phyloP scores from a whole-genome alignment of 192 early-diverging fungal species.

The Umbelopsis vinacea region DNA sequence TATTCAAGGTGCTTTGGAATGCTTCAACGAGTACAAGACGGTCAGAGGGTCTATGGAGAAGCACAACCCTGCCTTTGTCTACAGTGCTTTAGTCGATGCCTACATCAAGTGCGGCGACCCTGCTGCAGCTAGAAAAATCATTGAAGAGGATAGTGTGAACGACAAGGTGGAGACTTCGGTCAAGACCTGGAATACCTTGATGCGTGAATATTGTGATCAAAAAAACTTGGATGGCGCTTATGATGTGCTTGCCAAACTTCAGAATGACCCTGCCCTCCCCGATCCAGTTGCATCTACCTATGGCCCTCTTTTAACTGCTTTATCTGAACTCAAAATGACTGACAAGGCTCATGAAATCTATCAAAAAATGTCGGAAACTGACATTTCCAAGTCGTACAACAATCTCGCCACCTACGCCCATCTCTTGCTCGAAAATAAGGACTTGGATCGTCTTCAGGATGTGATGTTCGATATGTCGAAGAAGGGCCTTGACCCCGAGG shows the following conservation, averaged over 20 bases:
- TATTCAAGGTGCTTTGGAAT: slow-evolving; percentile 27
- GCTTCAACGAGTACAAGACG: slow-evolving; percentile 34
- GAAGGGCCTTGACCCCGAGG: slow-evolving; percentile 34
- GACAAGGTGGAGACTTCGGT: slow-evolving; percentile 33
- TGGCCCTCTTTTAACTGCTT: slow-evolving; percentile 34
- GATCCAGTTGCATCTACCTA: slow-evolving; percentile 40
- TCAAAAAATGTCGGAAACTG: slow-evolving; percentile 27
- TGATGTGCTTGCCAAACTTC: slow-evolving; percentile 25
- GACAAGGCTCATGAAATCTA: slow-evolving; percentile 33
- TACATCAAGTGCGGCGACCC: slow-evolving; percentile 38
- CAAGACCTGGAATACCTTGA: slow-evolving; percentile 39
- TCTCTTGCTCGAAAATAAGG: slow-evolving; percentile 33
- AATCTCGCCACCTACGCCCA: slow-evolving; percentile 40
- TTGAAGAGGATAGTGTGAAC: slow-evolving; percentile 34
- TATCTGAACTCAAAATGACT: slow-evolving; percentile 13
- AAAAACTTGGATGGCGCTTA: slow-evolving; percentile 25
- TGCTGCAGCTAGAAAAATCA: slow-evolving; percentile 32
- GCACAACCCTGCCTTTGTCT: slow-evolving; percentile 39
- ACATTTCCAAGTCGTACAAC: slow-evolving; percentile 39
- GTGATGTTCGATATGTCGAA: slow-evolving; percentile 36
- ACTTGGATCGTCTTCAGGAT: neutral
- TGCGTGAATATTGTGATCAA: slow-evolving; percentile 36
- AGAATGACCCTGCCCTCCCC: slow-evolving; percentile 26
- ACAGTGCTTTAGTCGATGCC: slow-evolving; percentile 44
- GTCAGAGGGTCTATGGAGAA: neutral